Base-by-base conservation (phyloP, 306 rosid species). In the Trifolium dubium region DNA sequence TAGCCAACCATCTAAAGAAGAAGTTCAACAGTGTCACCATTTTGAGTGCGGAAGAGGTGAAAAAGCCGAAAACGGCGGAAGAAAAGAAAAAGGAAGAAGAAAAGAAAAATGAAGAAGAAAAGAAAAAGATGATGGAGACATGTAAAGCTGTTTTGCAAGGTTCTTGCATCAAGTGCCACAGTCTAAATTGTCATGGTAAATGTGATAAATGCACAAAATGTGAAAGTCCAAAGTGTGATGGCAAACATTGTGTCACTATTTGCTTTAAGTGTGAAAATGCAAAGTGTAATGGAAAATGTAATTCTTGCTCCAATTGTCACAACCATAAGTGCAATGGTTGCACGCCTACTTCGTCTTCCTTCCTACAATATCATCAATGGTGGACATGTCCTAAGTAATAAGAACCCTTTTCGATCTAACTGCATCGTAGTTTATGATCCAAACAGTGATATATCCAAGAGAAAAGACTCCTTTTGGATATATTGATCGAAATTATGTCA, bases 1-100 rank as follows among this genome's bases (percentile, higher is more conserved):
- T 82, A 77, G 72, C 34, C 0, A 69, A 64, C 47, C 5, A 6
- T 39, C 73, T 85, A 17, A 72, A 55, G 76, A 82, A 82, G 78
- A 82, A 76, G 77, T 82, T 85, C 55, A n/a, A 60, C 1, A 0
- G 11, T 7, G 69, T 76, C 39, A 72, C 8, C 1, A 55, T 85
- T 23, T 4, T 79, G 0, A 79, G 59, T 13, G 65, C 82, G 72
- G 80, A 76, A 50, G 77, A 78, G 2, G 60, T 85, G 46, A 63
- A 18, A 30, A 59, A 59, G 15, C 39, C 39, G 39, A 59, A 59
- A 1, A 30, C 75, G 23, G 34, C 17, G 2, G 70, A 19, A 8
- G 56, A 49, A 6, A 49, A 81, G 43, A 62, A 29, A 72, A n/a
- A 70, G 2, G 40, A 10, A 0, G 80, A 71, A 13, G 59, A 63